Evolutionary conservation across 129 eudicot species (phyloP).

Genomic region (Glebionis coronaria): DNA sequence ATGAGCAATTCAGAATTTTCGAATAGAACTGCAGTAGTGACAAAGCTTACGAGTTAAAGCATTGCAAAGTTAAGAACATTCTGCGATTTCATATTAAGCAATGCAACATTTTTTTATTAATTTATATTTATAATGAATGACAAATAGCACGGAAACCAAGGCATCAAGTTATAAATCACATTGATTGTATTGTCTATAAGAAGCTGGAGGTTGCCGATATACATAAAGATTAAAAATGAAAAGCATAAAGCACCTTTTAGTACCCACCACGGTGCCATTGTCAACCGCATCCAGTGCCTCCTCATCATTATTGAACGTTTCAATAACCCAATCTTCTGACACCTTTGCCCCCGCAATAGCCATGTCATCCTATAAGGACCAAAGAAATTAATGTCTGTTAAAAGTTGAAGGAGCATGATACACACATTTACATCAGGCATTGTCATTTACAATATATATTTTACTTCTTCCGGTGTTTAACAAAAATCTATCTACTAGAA

Average conservation of each 20-base stretch:
- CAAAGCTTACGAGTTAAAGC: too few species aligned
- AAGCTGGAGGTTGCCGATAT: constrained; percentile 2
- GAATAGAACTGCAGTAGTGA: too few species aligned
- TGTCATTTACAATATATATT: background rate
- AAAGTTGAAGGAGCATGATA: constrained; percentile 9
- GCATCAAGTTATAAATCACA: background rate
- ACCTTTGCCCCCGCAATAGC: constrained; percentile 38
- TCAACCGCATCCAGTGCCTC: constrained; percentile 70
- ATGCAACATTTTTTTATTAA: background rate
- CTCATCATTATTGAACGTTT: constrained; percentile 55
- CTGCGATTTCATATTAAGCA: background rate
- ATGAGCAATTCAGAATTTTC: too few species aligned
- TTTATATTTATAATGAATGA: background rate
- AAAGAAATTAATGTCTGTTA: background rate
- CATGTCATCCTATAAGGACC: constrained; percentile 46
- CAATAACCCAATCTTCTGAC: constrained; percentile 48
- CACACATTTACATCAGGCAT: background rate
- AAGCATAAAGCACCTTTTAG: constrained; percentile 25
- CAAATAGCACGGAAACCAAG: background rate
- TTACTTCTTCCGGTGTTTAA: background rate
- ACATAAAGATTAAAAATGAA: constrained; percentile 17
- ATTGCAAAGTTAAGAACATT: constrained; percentile 5
- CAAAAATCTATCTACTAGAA: background rate
- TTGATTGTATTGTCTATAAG: background rate
- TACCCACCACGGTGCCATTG: constrained; percentile 66